These are phyloP conservation scores for Rhypophila decipiens DNA, from an alignment of 495 filamentous ascomycete species.

Conservation along the genomic window DNA sequence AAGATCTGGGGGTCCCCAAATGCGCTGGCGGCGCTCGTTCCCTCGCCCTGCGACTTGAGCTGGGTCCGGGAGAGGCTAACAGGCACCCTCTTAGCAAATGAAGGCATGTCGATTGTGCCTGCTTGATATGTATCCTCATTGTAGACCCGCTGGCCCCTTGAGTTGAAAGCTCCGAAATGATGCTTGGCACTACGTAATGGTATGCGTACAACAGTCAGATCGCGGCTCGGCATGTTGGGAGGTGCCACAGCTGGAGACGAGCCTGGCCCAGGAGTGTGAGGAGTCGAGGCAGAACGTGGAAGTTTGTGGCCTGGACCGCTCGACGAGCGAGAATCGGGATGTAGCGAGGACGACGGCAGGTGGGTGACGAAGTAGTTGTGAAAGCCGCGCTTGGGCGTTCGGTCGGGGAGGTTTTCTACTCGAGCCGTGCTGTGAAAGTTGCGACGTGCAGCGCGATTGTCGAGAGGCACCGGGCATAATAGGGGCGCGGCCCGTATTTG, in stretches of 20 bases:
- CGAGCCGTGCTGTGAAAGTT: slow-evolving; percentile 3
- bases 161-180: slow-evolving; percentile 77
- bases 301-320: slow-evolving; percentile 70
- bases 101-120: slow-evolving; percentile 84
- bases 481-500: slow-evolving; percentile 6
- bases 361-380: slow-evolving; percentile 97
- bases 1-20: slow-evolving; percentile 92
- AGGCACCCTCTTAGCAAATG: slow-evolving; percentile 79
- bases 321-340: slow-evolving; percentile 68
- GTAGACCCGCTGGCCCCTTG: slow-evolving; percentile 71
- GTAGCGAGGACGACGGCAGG: slow-evolving; percentile 84
- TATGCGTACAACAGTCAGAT: slow-evolving; percentile 96
- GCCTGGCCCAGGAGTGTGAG: slow-evolving; percentile 56
- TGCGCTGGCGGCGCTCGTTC: slow-evolving; percentile 61
- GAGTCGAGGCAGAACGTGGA: slow-evolving; percentile 74
- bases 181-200: slow-evolving; percentile 90
- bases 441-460: too few species aligned
- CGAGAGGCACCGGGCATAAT: slow-evolving; percentile 8
- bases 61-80: slow-evolving; percentile 53
- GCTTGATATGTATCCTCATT: slow-evolving; percentile 97
- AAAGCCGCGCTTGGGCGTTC: slow-evolving; percentile 52
- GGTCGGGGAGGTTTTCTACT: slow-evolving; percentile 1
- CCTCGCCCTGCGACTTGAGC: slow-evolving; percentile 41
- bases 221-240: slow-evolving; percentile 56
- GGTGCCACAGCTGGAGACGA: slow-evolving; percentile 50